These are phyloP conservation scores for Sporisorium reilianum DNA, from an alignment of 1,284 basidiomycete genomes.

Conservation along the genomic window DNA sequence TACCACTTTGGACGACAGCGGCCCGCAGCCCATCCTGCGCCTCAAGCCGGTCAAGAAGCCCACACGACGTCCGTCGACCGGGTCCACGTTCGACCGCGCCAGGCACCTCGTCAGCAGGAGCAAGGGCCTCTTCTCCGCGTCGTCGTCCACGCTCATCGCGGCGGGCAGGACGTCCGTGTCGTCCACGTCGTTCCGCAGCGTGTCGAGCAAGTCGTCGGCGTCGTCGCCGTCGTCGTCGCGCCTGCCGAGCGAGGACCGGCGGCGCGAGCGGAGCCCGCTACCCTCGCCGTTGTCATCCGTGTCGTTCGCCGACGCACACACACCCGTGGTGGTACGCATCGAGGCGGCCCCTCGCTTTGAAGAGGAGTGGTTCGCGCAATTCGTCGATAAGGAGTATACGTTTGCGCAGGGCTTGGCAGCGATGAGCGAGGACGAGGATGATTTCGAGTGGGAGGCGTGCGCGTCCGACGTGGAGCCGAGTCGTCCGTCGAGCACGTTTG, in stretches of 20 bases:
- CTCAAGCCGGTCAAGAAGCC: conserved; percentile 13
- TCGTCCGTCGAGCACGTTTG: neutral
- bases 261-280: neutral
- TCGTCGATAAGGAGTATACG: neutral
- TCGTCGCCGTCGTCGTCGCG: neutral
- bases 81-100: conserved; percentile 18
- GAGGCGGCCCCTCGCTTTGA: neutral
- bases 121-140: conserved; percentile 18
- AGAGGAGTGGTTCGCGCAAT: neutral
- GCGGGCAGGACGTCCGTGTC: neutral
- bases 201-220: neutral
- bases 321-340: neutral
- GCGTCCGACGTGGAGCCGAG: neutral
- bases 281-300: neutral
- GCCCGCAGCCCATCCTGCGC: neutral
- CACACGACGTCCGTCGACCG: neutral
- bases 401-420: neutral
- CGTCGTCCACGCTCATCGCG: neutral
- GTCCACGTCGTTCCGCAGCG: neutral
- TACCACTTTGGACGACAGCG: neutral
- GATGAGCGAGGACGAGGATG: neutral
- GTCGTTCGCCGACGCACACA: neutral
- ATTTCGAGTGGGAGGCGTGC: neutral
- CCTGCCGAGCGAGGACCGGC: conserved; percentile 2
- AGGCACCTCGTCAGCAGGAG: conserved; percentile 19